These are phyloP conservation scores for Aspergillus homomorphus DNA, from an alignment of 495 filamentous ascomycete species.

Conservation along the genomic window DNA sequence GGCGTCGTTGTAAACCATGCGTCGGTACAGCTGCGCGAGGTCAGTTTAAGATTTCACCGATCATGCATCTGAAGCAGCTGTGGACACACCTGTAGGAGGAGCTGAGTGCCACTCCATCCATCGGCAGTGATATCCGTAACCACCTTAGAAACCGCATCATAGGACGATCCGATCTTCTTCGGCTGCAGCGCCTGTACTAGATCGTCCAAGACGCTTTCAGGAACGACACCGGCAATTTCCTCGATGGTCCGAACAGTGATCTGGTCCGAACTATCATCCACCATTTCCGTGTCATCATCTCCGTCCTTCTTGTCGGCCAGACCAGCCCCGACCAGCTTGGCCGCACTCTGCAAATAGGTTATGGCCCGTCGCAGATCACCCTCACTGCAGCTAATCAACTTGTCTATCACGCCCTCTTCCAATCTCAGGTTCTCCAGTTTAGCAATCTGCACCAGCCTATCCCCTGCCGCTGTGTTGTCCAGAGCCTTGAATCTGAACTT, in stretches of 20 bases:
- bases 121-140: slow-evolving; percentile 91
- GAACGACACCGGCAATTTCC: slow-evolving; percentile 95
- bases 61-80: not conserved
- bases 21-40: slow-evolving; percentile 68
- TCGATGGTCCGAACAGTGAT: slow-evolving; percentile 80
- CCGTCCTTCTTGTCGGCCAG: slow-evolving; percentile 43
- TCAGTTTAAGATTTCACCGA: not conserved
- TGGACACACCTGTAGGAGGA: slow-evolving; percentile 65
- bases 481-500: slow-evolving; percentile 98
- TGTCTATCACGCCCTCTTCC: slow-evolving; percentile 75
- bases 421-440: slow-evolving; percentile 67
- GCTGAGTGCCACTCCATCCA: slow-evolving; percentile 95
- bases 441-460: slow-evolving; percentile 77
- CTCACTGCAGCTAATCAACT: slow-evolving; percentile 81
- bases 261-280: slow-evolving; percentile 31
- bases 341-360: slow-evolving; percentile 90
- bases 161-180: slow-evolving; percentile 58
- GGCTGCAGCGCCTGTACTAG: slow-evolving; percentile 79
- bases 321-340: slow-evolving; percentile 67
- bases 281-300: slow-evolving; percentile 50
- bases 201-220: slow-evolving; percentile 63
- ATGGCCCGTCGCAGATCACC: slow-evolving; percentile 95
- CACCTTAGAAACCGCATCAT: slow-evolving; percentile 68
- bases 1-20: slow-evolving; percentile 76
- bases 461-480: slow-evolving; percentile 75